Base-by-base conservation (phyloP, 1,139 yeast species). In the Blastobotrys apis region DNA sequence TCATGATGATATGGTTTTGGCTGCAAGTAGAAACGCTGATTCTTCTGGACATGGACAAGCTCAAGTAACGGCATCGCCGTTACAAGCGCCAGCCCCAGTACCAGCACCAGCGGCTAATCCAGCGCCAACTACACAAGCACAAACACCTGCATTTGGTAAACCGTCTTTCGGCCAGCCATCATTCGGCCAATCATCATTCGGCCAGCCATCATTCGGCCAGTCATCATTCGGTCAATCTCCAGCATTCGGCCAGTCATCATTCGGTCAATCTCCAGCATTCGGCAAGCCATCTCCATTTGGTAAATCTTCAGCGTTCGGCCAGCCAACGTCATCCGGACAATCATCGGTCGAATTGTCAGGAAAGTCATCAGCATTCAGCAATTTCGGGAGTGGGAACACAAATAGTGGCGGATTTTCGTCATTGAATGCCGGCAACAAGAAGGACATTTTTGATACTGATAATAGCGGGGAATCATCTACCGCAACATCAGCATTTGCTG, bases 241-340 rank as follows among this genome's bases (percentile, higher is more conserved):
- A 29, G 41, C 42, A 6, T 45, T 47, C 39, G 50, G 47, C 36
- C 41, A 26, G 22, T 42, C 46, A 4, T 10, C 26, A 1, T 45
- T 38, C 22, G 46, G 46, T 15, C 33, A 20, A 13, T 3, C 22
- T 8, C 34, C 41, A 8, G 21, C 38, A 20, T 48, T 47, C 45
- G 51, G 52, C 5, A 10, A 27, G 19, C 10, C 44, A 5, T 19
- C 39, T n/a, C 6, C 45, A 16, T 35, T 31, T 35, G 29, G 33
- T 15, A 13, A 33, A 13, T 17, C 41, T 6, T 9, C 47, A 29
- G 41, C 42, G 4, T 45, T 47, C 39, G 50, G 47, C 36, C 41
- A 26, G 22, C 38, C 46, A 4, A 15, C 12, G 19, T 10, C 26
- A 1, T 45, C 35, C 22, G 46, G 46, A 13, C 33, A 20, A 13